Conservation (phyloP, 163 green algal genomes). For the Chlorella variabilis region DNA sequence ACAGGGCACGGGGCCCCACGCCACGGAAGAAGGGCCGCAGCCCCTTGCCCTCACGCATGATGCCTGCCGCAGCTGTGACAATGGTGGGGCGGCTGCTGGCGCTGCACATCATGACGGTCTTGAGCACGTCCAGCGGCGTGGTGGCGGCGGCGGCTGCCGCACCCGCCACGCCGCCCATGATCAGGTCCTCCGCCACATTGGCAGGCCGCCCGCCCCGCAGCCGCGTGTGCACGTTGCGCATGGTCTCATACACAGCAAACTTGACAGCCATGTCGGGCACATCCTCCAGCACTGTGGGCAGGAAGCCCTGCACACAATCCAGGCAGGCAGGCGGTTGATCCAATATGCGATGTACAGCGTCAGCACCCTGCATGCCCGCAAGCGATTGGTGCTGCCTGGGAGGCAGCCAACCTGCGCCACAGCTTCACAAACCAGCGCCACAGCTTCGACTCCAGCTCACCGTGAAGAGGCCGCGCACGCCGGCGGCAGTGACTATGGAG, state of each 20-base stretch:
- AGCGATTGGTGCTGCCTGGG: no score
- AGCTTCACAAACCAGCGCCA: no score
- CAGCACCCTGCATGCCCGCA: no score
- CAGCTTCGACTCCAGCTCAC: no score
- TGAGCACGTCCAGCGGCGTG: constrained; percentile 95
- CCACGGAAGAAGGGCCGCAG: constrained; percentile 79
- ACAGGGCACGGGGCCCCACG: constrained; percentile 84
- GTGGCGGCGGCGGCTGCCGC: constrained; percentile 87
- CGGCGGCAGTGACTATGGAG: constrained; percentile 77
- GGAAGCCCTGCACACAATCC: constrained; percentile 86
- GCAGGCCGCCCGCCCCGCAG: constrained; percentile 54
- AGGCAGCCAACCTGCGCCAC: no score
- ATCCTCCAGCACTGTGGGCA: constrained; percentile 96
- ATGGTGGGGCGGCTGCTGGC: constrained; percentile 82
- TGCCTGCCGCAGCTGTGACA: constrained; percentile 50
- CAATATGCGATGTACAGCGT: no score
- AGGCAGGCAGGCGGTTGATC: no score
- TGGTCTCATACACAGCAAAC: constrained; percentile 94
- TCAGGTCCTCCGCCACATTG: constrained; percentile 86
- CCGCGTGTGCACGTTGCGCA: constrained; percentile 77
- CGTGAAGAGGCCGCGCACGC: constrained; percentile 89
- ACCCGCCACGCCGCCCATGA: constrained; percentile 82
- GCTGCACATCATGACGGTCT: constrained; percentile 97
- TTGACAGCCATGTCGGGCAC: constrained; percentile 99
- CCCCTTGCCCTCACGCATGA: constrained; percentile 57